A percentile compares a stretch with the other conserved stretches of the same genome.
Evolutionary conservation across 2,329 filamentous ascomycete species (phyloP).

Genomic region (Phyllosticta capitalensis): DNA sequence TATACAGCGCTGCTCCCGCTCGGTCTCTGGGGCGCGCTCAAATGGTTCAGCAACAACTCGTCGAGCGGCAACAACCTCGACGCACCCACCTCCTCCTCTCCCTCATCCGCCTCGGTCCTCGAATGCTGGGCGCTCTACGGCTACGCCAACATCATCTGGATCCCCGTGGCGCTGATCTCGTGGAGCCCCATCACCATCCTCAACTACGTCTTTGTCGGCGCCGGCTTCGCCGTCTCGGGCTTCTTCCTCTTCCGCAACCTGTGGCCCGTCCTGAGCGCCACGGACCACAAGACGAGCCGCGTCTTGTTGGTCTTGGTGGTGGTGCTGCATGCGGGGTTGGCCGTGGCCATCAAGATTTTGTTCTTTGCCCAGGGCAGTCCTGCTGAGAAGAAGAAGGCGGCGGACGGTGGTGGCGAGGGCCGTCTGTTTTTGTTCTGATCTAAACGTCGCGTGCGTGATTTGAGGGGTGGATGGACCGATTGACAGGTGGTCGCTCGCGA

Average conservation of each 20-base stretch:
- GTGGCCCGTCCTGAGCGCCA: slow-evolving; percentile 78
- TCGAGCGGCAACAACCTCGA: neutral
- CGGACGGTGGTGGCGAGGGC: neutral
- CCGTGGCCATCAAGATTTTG: slow-evolving; percentile 88
- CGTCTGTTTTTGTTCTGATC: neutral
- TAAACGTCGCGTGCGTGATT: neutral
- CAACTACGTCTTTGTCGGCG: slow-evolving; percentile 86
- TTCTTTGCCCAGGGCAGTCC: slow-evolving; percentile 63
- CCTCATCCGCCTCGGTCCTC: slow-evolving; percentile 61
- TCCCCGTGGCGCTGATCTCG: slow-evolving; percentile 82
- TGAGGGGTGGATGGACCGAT: neutral
- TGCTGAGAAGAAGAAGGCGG: neutral
- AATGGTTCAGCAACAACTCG: slow-evolving; percentile 80
- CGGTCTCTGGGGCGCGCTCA: slow-evolving; percentile 74
- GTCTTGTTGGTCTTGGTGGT: slow-evolving; percentile 76
- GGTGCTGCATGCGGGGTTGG: slow-evolving; percentile 75
- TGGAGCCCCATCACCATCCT: slow-evolving; percentile 79
- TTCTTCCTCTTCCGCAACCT: slow-evolving; percentile 32
- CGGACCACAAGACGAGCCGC: slow-evolving; percentile 86
- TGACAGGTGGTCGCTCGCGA: too few relatives aligned
- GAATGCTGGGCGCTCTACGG: slow-evolving; percentile 96
- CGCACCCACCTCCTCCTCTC: slow-evolving; percentile 28
- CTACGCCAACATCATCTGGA: slow-evolving; percentile 95
- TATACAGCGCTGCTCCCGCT: slow-evolving; percentile 79
- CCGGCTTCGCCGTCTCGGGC: slow-evolving; percentile 37